Evolutionary conservation across 2,329 filamentous ascomycete species (phyloP), one percentile per base, ranked within the genome.

Genomic region (Truncatella angustata): DNA sequence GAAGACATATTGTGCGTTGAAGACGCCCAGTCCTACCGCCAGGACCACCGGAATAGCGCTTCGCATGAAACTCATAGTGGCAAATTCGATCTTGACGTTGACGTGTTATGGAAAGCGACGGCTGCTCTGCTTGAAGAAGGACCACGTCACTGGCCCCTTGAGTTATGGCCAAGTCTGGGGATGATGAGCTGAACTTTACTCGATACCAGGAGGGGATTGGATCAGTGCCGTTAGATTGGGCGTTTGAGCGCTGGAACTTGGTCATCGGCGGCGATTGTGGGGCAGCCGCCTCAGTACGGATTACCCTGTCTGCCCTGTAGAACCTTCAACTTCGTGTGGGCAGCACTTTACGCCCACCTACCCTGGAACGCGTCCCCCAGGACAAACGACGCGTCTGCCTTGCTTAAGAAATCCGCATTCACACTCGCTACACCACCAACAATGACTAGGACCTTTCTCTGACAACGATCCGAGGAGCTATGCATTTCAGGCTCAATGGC

Each of bases 401-500:
- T n/a, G n/a, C n/a, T n/a, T 32, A 14, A 32, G 14, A 7, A 32
- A 32, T 7, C 28, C 14, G 7, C 28, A 32, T 9, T 7, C 7
- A 32, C 7, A 32, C 7, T 32, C 28, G 28, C 9, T 39, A 39
- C 36, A 39, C 36, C 10, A 39, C n/a, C 36, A 44, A 16, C 16
- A 21, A 44, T 44, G 24, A 24, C 24, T 16, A 24, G 14, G 20
- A 24, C 11, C 7, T 11, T 21, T 20, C 9, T 2, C 24, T 20
- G 40, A 6, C 21, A 44, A 9, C 21, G n/a, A n/a, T 21, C 18
- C 21, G 6, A 20, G 18, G 21, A 42, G 47, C 35, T 20, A 72
- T 72, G 70, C 60, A 58, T 66, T 51, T 49, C 53, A 52, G 60
- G 40, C 54, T 55, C 58, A 60, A 74, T 74, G 71, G 68, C 65